Evolutionary conservation across 352 stramenopile species (phyloP).

Genomic region (Chrysophaeum taylorii): DNA sequence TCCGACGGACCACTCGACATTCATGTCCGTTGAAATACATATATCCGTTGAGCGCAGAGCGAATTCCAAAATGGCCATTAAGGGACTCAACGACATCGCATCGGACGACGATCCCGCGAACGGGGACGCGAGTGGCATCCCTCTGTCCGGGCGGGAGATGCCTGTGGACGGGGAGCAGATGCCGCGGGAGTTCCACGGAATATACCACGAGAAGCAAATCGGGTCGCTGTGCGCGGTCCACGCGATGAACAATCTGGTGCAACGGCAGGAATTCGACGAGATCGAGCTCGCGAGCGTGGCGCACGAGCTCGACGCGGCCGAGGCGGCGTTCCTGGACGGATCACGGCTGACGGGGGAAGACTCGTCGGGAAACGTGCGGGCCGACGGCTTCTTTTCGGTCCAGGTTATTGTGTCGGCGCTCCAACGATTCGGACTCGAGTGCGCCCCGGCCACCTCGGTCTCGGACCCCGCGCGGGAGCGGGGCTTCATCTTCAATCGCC

Average conservation of each 20-base stretch:
- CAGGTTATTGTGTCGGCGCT: conserved; percentile 8
- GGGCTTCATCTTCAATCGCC: conserved; percentile 6
- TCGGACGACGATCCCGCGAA: no score
- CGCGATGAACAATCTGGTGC: conserved; percentile 6
- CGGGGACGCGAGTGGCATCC: no score
- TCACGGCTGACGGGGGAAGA: background rate
- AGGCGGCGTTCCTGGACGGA: background rate
- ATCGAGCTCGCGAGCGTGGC: background rate
- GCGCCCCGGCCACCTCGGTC: background rate
- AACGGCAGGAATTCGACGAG: background rate
- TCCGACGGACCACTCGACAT: no score
- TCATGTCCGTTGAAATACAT: no score
- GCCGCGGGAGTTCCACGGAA: background rate
- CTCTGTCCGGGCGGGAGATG: no score
- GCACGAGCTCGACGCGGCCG: background rate
- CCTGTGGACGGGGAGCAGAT: conserved; percentile 1
- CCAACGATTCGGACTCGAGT: background rate
- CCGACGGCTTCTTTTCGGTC: conserved; percentile 13
- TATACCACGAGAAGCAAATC: conserved; percentile 15
- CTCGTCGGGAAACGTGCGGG: background rate
- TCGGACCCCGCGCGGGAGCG: background rate
- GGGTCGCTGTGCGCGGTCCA: conserved; percentile 6
- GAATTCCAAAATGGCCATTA: no score
- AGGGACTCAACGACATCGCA: no score
- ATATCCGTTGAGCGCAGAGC: no score